Percentiles rank a stretch among this genome's conserved stretches.
Evolutionary conservation across 306 rosid genomes (phyloP).

Genomic region (Gleditsia sinensis): DNA sequence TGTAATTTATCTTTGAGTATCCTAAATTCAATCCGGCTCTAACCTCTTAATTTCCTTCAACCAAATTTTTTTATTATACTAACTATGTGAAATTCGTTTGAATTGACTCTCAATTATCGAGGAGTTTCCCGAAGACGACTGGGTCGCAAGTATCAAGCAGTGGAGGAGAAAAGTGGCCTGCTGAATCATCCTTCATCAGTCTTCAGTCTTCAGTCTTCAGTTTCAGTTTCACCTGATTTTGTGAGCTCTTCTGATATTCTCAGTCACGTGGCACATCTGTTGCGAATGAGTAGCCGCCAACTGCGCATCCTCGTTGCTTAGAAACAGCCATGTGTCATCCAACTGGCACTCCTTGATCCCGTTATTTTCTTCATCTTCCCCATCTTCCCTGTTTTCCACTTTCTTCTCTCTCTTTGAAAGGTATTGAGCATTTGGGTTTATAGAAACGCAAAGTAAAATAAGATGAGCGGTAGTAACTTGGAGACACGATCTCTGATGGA

Average conservation of each 20-base stretch:
- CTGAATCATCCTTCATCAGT: too few relatives aligned
- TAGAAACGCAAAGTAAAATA: background rate
- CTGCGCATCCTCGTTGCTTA: background rate
- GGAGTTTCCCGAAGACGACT: too few relatives aligned
- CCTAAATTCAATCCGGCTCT: too few relatives aligned
- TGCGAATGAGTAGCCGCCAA: slow-evolving; percentile 31
- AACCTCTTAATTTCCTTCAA: too few relatives aligned
- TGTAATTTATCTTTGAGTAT: too few relatives aligned
- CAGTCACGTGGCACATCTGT: slow-evolving; percentile 31
- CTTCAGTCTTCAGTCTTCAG: too few relatives aligned
- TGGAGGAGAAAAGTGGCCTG: too few relatives aligned
- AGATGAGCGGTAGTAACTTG: slow-evolving; percentile 38
- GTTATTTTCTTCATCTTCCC: background rate
- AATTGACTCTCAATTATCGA: too few relatives aligned
- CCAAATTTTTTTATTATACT: too few relatives aligned
- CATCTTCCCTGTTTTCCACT: background rate
- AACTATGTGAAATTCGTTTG: too few relatives aligned
- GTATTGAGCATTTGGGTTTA: background rate
- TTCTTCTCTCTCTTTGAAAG: background rate
- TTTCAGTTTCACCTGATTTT: background rate
- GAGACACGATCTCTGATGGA: slow-evolving; percentile 49
- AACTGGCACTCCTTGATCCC: background rate
- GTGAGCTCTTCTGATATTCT: background rate
- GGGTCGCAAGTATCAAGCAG: too few relatives aligned
- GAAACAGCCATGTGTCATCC: slow-evolving; percentile 36